Conservation (phyloP, 2,329 filamentous ascomycete species). For the Parastagonospora nodorum region DNA sequence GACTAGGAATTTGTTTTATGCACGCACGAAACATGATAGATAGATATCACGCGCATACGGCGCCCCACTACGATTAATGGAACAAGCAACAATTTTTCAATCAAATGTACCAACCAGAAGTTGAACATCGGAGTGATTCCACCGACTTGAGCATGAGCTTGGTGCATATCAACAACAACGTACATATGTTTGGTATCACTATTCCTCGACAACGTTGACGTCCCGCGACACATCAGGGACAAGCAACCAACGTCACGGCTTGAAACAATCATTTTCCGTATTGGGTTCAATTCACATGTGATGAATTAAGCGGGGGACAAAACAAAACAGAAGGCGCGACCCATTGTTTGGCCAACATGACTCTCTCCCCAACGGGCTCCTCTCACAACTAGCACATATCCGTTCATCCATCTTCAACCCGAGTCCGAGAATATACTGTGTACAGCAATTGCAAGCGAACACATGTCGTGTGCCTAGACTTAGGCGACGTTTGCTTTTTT, state of each 20-base stretch:
- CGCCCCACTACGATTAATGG: not conserved
- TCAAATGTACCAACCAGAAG: not conserved
- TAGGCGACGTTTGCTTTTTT: conserved; percentile 11
- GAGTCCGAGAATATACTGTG: not conserved
- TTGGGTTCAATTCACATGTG: not conserved
- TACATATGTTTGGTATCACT: not conserved
- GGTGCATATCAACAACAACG: no score
- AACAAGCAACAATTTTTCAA: not conserved
- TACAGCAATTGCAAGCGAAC: not conserved
- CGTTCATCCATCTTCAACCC: not conserved
- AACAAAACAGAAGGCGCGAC: not conserved
- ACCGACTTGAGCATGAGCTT: no score
- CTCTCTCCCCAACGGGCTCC: not conserved
- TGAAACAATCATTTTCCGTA: no score
- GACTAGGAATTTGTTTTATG: conserved; percentile 15
- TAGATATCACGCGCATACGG: not conserved
- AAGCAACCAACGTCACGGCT: no score
- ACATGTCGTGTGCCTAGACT: not conserved
- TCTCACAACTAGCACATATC: not conserved
- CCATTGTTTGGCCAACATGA: conserved; percentile 1
- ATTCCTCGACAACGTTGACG: not conserved
- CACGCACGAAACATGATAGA: conserved; percentile 4
- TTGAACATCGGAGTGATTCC: no score
- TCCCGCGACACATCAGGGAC: not conserved
- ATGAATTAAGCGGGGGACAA: not conserved